These are phyloP conservation scores for Lentinula boryana DNA, from an alignment of 768 basidiomycete species.

Conservation along the genomic window DNA sequence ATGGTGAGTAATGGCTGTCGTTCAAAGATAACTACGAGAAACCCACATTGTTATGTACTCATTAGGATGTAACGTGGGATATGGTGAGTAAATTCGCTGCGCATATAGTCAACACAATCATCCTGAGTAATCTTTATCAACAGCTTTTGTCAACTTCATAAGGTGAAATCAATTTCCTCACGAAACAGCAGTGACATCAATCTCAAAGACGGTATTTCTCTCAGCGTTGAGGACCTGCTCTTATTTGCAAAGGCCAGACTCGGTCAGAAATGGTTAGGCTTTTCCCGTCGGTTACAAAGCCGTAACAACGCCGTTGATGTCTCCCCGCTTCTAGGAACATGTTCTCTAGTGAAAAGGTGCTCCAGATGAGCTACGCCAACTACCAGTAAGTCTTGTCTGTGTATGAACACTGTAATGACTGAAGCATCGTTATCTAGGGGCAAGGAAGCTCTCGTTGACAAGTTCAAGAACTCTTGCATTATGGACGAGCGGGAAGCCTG, in stretches of 20 bases:
- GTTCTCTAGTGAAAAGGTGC: constrained; percentile 86
- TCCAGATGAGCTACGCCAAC: constrained; percentile 90
- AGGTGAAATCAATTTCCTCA: neutral
- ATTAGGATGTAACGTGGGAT: constrained; percentile 66
- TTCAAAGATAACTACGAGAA: neutral
- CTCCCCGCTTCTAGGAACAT: constrained; percentile 59
- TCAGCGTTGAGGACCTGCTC: neutral
- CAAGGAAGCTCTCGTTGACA: constrained; percentile 85
- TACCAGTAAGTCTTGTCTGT: constrained; percentile 60
- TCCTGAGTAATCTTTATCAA: neutral
- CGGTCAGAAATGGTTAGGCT: constrained; percentile 75
- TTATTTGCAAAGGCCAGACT: constrained; percentile 61
- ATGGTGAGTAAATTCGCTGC: neutral
- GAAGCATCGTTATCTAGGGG: constrained; percentile 36
- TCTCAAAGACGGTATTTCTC: neutral
- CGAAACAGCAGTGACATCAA: neutral
- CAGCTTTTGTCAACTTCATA: constrained; percentile 79
- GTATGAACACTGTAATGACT: neutral
- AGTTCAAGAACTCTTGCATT: constrained; percentile 87
- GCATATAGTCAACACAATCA: neutral
- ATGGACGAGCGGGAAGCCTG: constrained; percentile 84
- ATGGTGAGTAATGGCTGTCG: constrained; percentile 39
- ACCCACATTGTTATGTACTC: neutral
- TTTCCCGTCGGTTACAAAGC: neutral
- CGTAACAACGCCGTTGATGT: neutral